A percentile compares a stretch with the other conserved stretches of the same genome.
These are phyloP conservation scores for Linnemannia zychae DNA, from an alignment of 192 early-diverging fungal genomes.

Conservation along the genomic window DNA sequence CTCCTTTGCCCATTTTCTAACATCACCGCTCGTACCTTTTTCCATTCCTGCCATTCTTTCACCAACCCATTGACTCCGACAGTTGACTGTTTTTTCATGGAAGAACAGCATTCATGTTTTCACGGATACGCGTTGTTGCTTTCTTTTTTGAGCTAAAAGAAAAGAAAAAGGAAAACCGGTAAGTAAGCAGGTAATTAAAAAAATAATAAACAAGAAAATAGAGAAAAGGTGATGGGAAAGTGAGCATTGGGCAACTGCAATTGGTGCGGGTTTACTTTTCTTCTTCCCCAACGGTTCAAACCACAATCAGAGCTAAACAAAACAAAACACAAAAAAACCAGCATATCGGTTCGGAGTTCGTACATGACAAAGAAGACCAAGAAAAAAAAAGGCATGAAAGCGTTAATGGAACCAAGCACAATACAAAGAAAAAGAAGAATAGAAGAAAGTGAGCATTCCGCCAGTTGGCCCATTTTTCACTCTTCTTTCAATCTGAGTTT, in stretches of 20 bases:
- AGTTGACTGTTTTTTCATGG: not conserved
- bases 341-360: not conserved
- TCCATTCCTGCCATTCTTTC: not conserved
- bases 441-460: not conserved
- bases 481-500: constrained; percentile 1
- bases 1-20: not conserved
- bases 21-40: not conserved
- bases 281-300: not conserved
- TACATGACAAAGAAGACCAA: not conserved
- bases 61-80: not conserved
- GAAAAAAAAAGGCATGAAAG: not conserved
- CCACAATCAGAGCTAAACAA: not conserved
- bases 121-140: not conserved
- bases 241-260: not conserved
- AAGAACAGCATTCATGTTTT: not conserved
- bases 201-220: not conserved
- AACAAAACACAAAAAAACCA: not conserved
- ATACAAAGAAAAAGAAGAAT: too few species aligned
- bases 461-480: not conserved
- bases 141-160: not conserved
- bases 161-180: not conserved
- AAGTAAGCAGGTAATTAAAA: too few species aligned
- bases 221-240: not conserved
- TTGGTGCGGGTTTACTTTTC: not conserved
- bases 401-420: not conserved